phyloP scores from a whole-genome alignment of 306 rosid genomes.

The Castanospermum australe region DNA sequence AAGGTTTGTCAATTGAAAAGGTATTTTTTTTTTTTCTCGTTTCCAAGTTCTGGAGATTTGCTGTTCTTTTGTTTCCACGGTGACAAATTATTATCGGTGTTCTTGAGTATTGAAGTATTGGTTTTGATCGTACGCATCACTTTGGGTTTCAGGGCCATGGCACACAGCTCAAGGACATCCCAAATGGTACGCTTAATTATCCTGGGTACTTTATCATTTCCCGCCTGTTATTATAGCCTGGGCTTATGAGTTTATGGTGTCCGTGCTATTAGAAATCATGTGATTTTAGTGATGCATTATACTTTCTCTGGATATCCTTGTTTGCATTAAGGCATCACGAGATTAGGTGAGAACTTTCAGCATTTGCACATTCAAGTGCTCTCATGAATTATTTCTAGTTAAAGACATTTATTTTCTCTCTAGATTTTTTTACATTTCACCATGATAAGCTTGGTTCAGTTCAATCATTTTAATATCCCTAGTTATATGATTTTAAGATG shows the following conservation, averaged over 20 bases:
- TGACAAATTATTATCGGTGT: neutral
- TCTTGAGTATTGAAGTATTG: neutral
- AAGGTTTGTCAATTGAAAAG: slow-evolving; percentile 63
- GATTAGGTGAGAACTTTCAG: neutral
- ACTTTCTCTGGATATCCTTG: neutral
- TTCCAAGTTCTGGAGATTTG: neutral
- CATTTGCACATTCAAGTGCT: neutral
- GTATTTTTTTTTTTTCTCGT: slow-evolving; percentile 6
- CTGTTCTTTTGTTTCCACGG: neutral
- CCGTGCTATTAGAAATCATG: neutral
- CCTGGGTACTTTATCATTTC: neutral
- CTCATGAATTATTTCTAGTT: neutral
- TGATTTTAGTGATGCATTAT: neutral
- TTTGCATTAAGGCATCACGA: neutral
- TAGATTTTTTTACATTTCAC: neutral
- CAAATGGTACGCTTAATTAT: slow-evolving; percentile 57
- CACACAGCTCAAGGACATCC: slow-evolving; percentile 73
- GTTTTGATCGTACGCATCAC: neutral
- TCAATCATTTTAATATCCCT: neutral
- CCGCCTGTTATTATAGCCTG: neutral
- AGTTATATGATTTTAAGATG: neutral
- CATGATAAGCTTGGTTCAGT: neutral
- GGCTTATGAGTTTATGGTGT: neutral
- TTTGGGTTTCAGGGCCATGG: slow-evolving; percentile 71
- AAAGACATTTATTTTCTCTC: neutral